These are phyloP conservation scores for Dillenia turbinata DNA, from an alignment of 164 flowering plant genomes.

Conservation along the genomic window DNA sequence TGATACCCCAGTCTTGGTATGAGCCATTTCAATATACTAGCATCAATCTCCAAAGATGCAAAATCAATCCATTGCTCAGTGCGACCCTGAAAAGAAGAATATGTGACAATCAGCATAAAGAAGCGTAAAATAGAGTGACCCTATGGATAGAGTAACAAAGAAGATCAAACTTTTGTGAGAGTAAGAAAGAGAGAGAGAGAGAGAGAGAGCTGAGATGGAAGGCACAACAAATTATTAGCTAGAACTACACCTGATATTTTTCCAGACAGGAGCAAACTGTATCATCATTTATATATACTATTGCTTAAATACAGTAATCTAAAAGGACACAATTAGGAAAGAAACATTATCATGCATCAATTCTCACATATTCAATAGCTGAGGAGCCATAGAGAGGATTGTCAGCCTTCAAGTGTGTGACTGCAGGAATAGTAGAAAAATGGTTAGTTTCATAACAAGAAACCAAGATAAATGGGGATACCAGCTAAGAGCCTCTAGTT, in stretches of 20 bases:
- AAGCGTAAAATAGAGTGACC: too few species aligned
- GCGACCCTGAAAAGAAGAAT: constrained; percentile 36
- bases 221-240: too few species aligned
- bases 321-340: background rate
- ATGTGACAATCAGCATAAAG: background rate
- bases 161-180: background rate
- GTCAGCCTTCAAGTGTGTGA: constrained; percentile 58
- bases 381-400: constrained; percentile 64
- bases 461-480: background rate
- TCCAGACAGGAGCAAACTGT: too few species aligned
- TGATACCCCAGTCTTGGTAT: constrained; percentile 47
- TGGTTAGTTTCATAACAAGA: constrained; percentile 1
- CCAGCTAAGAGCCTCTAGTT: background rate
- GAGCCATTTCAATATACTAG: constrained; percentile 38
- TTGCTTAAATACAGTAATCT: too few species aligned
- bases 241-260: too few species aligned
- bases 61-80: constrained; percentile 92
- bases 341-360: background rate
- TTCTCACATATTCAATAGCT: constrained; percentile 64
- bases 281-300: too few species aligned
- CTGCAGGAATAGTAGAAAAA: constrained; percentile 32
- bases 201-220: too few species aligned
- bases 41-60: constrained; percentile 64
- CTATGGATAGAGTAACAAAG: too few species aligned
- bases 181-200: too few species aligned